Percentiles rank a stretch among this genome's conserved stretches.
Evolutionary conservation across 345 rosid species (phyloP).

Genomic region (Hypericum perforatum): DNA sequence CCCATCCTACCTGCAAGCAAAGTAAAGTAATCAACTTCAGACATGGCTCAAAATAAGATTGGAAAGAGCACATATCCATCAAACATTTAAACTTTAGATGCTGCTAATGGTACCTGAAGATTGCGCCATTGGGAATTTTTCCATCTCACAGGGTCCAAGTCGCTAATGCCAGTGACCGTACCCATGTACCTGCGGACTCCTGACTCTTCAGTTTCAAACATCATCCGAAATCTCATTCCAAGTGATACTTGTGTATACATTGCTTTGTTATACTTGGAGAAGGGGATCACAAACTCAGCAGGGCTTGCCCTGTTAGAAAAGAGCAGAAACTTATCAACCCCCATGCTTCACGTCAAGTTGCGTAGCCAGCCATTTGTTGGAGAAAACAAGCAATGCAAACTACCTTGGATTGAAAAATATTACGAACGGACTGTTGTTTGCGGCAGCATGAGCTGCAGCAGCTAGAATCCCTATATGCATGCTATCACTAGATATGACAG

Average conservation of each 20-base stretch:
- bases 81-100: background rate
- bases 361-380: background rate
- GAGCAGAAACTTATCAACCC: constrained; percentile 18
- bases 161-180: constrained; percentile 78
- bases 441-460: constrained; percentile 98
- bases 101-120: constrained; percentile 60
- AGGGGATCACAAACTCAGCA: constrained; percentile 90
- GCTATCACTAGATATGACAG: constrained; percentile 94
- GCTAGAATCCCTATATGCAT: constrained; percentile 99
- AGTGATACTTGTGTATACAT: constrained; percentile 81
- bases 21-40: constrained; percentile 6
- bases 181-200: constrained; percentile 98
- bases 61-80: background rate
- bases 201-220: constrained; percentile 95
- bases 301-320: constrained; percentile 74
- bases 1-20: constrained; percentile 83
- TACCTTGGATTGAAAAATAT: constrained; percentile 95
- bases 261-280: constrained; percentile 85
- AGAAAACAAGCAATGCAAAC: constrained; percentile 1
- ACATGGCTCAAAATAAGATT: background rate
- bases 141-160: constrained; percentile 85
- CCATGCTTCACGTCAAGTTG: background rate
- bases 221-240: constrained; percentile 96
- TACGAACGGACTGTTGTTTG: constrained; percentile 83
- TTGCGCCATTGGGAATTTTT: constrained; percentile 94